Evolutionary conservation across 768 basidiomycete genomes (phyloP).

Genomic region (Suillus bovinus): DNA sequence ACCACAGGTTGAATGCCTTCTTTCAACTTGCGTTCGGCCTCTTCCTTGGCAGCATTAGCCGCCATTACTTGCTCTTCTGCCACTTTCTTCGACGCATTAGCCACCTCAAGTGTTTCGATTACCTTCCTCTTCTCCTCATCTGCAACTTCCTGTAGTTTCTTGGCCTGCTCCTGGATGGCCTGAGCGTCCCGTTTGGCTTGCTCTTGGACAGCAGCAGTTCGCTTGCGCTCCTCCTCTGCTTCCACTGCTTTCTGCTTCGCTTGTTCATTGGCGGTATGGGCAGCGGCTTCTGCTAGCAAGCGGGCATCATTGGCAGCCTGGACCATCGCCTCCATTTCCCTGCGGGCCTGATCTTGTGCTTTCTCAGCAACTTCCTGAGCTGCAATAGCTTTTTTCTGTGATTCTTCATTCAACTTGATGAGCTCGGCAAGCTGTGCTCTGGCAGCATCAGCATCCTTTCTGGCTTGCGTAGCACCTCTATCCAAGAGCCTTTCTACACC

Average conservation of each 20-base stretch:
- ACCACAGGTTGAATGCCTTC: constrained; percentile 17
- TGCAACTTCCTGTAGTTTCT: constrained; percentile 11
- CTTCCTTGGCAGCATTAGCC: background rate
- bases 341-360: background rate
- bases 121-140: constrained; percentile 22
- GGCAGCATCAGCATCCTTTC: no score
- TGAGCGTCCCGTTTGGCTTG: constrained; percentile 12
- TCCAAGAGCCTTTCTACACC: no score
- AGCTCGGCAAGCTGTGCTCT: no score
- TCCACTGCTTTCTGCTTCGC: background rate
- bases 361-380: no score
- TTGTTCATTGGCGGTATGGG: background rate
- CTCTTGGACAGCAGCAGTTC: constrained; percentile 9
- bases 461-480: no score
- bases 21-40: constrained; percentile 12
- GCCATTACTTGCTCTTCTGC: constrained; percentile 17
- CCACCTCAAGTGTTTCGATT: constrained; percentile 14
- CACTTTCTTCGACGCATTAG: constrained; percentile 10
- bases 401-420: no score
- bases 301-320: constrained; percentile 3
- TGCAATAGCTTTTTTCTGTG: no score
- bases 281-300: constrained; percentile 6
- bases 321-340: background rate
- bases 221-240: constrained; percentile 14
- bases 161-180: constrained; percentile 11